These are phyloP conservation scores for Termitomyces titanicus DNA, from an alignment of 768 basidiomycete species.

Conservation along the genomic window DNA sequence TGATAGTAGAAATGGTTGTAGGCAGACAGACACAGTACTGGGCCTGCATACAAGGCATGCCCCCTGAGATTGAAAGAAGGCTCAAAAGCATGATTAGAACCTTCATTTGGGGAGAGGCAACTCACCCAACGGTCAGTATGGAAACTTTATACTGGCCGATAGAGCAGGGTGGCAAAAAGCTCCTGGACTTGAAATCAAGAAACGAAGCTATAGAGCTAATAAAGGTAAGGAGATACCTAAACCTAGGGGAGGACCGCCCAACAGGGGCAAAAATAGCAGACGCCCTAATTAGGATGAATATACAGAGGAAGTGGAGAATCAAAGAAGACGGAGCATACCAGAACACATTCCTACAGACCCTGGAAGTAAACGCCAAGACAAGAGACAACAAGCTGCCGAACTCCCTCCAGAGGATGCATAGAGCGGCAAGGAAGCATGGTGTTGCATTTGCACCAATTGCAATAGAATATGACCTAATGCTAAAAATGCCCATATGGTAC, in stretches of 20 bases:
- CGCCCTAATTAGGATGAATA: no score
- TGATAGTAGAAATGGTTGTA: constrained; percentile 22
- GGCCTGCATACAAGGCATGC: constrained; percentile 33
- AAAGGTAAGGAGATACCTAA: constrained; percentile 20
- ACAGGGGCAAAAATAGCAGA: no score
- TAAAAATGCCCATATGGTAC: neutral
- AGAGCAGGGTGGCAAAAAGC: neutral
- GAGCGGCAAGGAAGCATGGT: neutral
- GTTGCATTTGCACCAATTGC: neutral
- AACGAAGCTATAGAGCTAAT: constrained; percentile 25
- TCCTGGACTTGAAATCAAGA: constrained; percentile 20
- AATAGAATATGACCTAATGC: neutral
- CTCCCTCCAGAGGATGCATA: neutral
- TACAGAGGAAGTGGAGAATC: no score
- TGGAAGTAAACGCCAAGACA: neutral
- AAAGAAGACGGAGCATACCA: no score
- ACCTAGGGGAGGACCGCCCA: no score
- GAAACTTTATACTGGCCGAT: constrained; percentile 17
- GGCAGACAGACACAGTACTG: constrained; percentile 33
- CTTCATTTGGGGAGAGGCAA: constrained; percentile 25
- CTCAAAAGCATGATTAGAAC: constrained; percentile 17
- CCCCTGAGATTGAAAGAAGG: constrained; percentile 14
- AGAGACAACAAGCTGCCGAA: neutral
- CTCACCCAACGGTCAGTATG: constrained; percentile 14
- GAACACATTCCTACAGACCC: neutral